Evolutionary conservation across 192 early-diverging fungal genomes (phyloP).

Genomic region (Helicostylum pulchrum): DNA sequence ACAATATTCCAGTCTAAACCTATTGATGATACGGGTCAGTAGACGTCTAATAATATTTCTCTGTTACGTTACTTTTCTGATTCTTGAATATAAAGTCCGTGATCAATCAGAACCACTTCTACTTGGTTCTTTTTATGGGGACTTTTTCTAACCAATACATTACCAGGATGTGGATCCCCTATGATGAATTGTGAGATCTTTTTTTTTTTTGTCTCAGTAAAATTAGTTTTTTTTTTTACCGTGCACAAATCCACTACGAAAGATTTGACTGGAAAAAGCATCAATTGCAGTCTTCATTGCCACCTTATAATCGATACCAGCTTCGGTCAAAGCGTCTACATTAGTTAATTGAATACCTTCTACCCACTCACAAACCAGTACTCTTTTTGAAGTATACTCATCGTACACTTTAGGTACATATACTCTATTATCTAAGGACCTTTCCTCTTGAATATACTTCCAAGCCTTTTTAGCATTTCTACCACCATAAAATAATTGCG

Average conservation of each 20-base stretch:
- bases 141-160: conserved; percentile 74
- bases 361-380: conserved; percentile 90
- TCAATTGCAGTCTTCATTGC: conserved; percentile 75
- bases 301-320: conserved; percentile 37
- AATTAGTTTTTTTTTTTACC: conserved; percentile 29
- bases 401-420: conserved; percentile 80
- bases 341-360: conserved; percentile 75
- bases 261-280: conserved; percentile 86
- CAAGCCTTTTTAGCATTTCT: conserved; percentile 68
- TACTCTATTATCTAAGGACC: conserved; percentile 44
- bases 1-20: conserved; percentile 77
- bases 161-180: conserved; percentile 80
- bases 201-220: no score
- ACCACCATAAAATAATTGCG: neutral
- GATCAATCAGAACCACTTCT: conserved; percentile 73
- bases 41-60: neutral
- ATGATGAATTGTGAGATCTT: neutral
- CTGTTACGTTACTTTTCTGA: conserved; percentile 33
- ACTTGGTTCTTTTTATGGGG: conserved; percentile 44
- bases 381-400: conserved; percentile 61
- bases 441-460: conserved; percentile 48
- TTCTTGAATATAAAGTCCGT: conserved; percentile 87
- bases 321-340: conserved; percentile 41
- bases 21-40: neutral
- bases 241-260: conserved; percentile 83